These are phyloP conservation scores for Primulina huaijiensis DNA, from an alignment of 257 asterid genomes.

Conservation along the genomic window DNA sequence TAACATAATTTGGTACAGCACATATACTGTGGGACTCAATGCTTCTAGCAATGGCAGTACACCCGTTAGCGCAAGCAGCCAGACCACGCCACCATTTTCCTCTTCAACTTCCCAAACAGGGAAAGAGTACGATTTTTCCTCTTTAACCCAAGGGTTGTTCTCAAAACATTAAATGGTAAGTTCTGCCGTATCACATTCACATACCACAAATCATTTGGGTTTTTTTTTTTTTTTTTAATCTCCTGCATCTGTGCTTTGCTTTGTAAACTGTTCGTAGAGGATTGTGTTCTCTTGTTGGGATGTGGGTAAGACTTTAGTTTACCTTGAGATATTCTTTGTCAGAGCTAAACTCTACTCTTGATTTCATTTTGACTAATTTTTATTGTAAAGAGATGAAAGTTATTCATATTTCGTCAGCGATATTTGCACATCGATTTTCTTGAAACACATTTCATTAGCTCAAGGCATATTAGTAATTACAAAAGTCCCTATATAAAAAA, in stretches of 20 bases:
- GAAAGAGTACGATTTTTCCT: conserved; percentile 87
- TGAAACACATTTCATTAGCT: too few species aligned
- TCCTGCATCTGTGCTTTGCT: not conserved
- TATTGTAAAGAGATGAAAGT: too few species aligned
- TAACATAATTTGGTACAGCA: conserved; percentile 41
- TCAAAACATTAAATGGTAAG: conserved; percentile 50
- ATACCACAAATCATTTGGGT: not conserved
- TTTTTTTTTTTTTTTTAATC: too few species aligned
- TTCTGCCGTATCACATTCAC: conserved; percentile 23
- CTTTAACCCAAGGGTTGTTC: conserved; percentile 85
- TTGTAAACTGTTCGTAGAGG: not conserved
- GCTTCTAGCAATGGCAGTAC: conserved; percentile 49
- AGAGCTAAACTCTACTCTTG: conserved; percentile 1
- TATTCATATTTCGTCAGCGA: too few species aligned
- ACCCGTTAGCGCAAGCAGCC: conserved; percentile 44
- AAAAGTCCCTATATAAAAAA: too few species aligned
- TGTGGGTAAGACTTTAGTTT: not conserved
- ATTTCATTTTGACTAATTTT: too few species aligned
- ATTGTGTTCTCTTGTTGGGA: not conserved
- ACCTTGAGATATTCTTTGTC: too few species aligned
- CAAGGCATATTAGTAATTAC: too few species aligned
- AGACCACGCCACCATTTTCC: conserved; percentile 39
- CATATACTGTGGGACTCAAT: conserved; percentile 43
- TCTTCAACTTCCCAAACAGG: conserved; percentile 53
- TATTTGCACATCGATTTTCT: too few species aligned